A percentile compares a stretch with the other conserved stretches of the same genome.
phyloP scores from a whole-genome alignment of 2,329 filamentous ascomycete genomes.

The Pseudocercospora eumusae region DNA sequence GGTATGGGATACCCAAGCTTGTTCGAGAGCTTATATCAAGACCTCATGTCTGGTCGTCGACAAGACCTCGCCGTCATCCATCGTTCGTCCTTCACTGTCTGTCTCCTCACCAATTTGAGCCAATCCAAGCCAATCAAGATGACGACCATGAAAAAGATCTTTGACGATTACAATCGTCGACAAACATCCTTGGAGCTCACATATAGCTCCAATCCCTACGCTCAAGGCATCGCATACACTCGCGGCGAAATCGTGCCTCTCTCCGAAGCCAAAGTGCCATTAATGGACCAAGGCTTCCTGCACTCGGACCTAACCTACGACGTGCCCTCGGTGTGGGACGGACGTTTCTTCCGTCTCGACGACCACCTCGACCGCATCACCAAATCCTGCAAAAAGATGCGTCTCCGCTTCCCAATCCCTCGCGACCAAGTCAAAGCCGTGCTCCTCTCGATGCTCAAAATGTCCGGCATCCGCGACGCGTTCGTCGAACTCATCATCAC shows the following conservation, averaged over 20 bases:
- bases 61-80: background rate
- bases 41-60: background rate
- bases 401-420: conserved; percentile 48
- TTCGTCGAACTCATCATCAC: conserved; percentile 57
- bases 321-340: conserved; percentile 55
- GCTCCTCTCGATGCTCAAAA: conserved; percentile 49
- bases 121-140: conserved; percentile 33
- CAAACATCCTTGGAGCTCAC: conserved; percentile 35
- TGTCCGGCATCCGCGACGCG: conserved; percentile 52
- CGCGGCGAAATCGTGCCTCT: conserved; percentile 49
- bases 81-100: background rate
- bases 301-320: conserved; percentile 57
- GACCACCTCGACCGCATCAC: conserved; percentile 52
- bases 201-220: conserved; percentile 44
- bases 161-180: conserved; percentile 43
- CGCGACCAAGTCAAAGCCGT: conserved; percentile 36
- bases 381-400: conserved; percentile 50
- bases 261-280: conserved; percentile 52
- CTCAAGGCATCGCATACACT: conserved; percentile 53
- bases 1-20: background rate
- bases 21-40: background rate
- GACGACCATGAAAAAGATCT: conserved; percentile 50
- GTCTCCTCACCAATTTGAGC: background rate
- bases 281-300: conserved; percentile 56
- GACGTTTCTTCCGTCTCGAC: conserved; percentile 55